Evolutionary conservation across 2,329 filamentous ascomycete species (phyloP).

Genomic region (Fusarium pilosicola): DNA sequence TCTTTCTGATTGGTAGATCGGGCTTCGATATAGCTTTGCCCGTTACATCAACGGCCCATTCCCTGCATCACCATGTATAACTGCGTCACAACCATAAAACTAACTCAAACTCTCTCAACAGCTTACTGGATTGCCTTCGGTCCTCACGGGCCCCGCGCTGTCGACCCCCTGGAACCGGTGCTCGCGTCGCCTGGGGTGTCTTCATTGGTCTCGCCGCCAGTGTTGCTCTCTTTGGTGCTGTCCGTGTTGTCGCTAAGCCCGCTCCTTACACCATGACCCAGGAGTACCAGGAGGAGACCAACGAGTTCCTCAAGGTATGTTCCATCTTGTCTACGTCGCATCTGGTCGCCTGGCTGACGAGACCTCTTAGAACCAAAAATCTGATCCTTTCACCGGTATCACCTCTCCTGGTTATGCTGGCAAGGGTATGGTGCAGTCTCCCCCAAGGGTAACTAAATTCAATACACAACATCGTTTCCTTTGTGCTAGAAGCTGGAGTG

Average conservation of each 20-base stretch:
- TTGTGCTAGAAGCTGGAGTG: slow-evolving; percentile 50
- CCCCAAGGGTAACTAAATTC: slow-evolving; percentile 61
- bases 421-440: slow-evolving; percentile 80
- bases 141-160: slow-evolving; percentile 90
- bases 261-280: slow-evolving; percentile 89
- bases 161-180: slow-evolving; percentile 85
- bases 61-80: slow-evolving; percentile 22
- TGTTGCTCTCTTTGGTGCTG: slow-evolving; percentile 75
- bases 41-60: slow-evolving; percentile 22
- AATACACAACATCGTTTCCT: slow-evolving; percentile 45
- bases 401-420: slow-evolving; percentile 81
- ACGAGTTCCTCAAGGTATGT: slow-evolving; percentile 89
- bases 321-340: not conserved
- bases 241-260: slow-evolving; percentile 77
- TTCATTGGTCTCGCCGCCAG: slow-evolving; percentile 73
- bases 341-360: slow-evolving; percentile 21
- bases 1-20: slow-evolving; percentile 35
- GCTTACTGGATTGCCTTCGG: slow-evolving; percentile 99
- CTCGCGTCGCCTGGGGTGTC: slow-evolving; percentile 81
- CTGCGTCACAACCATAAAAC: slow-evolving; percentile 41
- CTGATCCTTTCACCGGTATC: slow-evolving; percentile 88
- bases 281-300: slow-evolving; percentile 95
- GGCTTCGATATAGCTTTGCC: slow-evolving; percentile 23
- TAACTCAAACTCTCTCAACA: slow-evolving; percentile 61
- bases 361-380: slow-evolving; percentile 75